Conservation (phyloP, 2,329 filamentous ascomycete species). For the Emergomyces pasteurianus region DNA sequence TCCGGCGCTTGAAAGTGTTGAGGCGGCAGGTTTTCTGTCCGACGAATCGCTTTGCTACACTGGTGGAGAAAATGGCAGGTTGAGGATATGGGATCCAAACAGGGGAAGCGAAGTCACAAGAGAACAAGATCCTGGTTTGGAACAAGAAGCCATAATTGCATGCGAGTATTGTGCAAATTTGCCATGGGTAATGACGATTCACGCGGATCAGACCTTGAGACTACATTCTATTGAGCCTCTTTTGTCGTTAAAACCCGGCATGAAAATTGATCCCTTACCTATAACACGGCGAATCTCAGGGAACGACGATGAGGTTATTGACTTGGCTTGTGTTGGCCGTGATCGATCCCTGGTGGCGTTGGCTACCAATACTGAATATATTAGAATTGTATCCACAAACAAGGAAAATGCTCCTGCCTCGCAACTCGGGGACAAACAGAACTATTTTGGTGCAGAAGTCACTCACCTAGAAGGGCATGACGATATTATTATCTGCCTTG, state of each 20-base stretch:
- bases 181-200: conserved; percentile 65
- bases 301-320: conserved; percentile 95
- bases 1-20: conserved; percentile 73
- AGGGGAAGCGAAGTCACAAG: conserved; percentile 67
- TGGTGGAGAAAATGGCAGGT: conserved; percentile 67
- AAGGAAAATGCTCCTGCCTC: conserved; percentile 12
- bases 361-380: conserved; percentile 88
- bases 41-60: conserved; percentile 65
- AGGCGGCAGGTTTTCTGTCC: conserved; percentile 67
- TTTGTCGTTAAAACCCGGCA: conserved; percentile 22
- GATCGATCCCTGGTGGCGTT: conserved; percentile 74
- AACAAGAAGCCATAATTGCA: conserved; percentile 58
- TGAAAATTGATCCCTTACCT: conserved; percentile 46
- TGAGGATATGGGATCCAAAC: conserved; percentile 73
- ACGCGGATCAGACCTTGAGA: conserved; percentile 78
- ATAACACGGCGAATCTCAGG: conserved; percentile 74
- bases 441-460: conserved; percentile 82
- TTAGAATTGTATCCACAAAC: conserved; percentile 62
- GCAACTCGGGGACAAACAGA: conserved; percentile 24
- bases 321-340: conserved; percentile 72
- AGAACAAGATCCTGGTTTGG: conserved; percentile 51
- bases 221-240: conserved; percentile 49
- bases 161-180: conserved; percentile 55
- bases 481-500: conserved; percentile 89
- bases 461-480: conserved; percentile 78